phyloP scores from a whole-genome alignment of 305 asterid genomes.

The Stenogyne calaminthoides region DNA sequence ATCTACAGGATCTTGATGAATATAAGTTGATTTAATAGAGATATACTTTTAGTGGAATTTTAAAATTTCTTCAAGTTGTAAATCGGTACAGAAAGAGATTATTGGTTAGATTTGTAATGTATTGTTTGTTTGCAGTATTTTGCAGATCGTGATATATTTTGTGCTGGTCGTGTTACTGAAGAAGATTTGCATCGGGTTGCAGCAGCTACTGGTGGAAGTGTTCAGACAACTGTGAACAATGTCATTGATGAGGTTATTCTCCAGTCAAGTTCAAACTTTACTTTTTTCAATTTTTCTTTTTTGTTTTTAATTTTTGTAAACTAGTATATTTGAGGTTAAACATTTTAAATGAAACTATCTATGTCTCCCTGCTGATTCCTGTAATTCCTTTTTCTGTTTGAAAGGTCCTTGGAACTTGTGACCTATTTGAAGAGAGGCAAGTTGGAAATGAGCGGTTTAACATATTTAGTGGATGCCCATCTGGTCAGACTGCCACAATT shows the following conservation, averaged over 20 bases:
- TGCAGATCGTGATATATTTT: constrained; percentile 93
- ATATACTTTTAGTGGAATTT: constrained; percentile 19
- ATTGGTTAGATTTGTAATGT: neutral
- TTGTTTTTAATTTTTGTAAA: neutral
- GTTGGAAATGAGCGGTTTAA: constrained; percentile 99
- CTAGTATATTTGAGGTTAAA: neutral
- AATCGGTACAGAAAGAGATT: constrained; percentile 31
- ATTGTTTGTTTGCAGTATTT: constrained; percentile 64
- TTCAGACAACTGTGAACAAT: constrained; percentile 83
- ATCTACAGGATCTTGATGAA: neutral
- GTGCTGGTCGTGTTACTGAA: constrained; percentile 76
- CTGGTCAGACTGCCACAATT: constrained; percentile 91
- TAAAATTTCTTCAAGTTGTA: constrained; percentile 51
- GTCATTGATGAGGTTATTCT: constrained; percentile 65
- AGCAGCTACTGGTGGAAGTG: constrained; percentile 77
- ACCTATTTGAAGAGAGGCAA: constrained; percentile 90
- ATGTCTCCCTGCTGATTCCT: constrained; percentile 25
- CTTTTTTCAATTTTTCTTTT: neutral
- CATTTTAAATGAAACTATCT: neutral
- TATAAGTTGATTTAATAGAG: neutral
- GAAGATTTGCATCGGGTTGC: constrained; percentile 69
- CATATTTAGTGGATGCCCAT: constrained; percentile 96
- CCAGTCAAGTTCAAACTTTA: neutral
- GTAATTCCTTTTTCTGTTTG: constrained; percentile 20
- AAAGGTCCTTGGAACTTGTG: constrained; percentile 95